Base-by-base conservation (phyloP, 352 stramenopile species). In the Pythium chondricola region DNA sequence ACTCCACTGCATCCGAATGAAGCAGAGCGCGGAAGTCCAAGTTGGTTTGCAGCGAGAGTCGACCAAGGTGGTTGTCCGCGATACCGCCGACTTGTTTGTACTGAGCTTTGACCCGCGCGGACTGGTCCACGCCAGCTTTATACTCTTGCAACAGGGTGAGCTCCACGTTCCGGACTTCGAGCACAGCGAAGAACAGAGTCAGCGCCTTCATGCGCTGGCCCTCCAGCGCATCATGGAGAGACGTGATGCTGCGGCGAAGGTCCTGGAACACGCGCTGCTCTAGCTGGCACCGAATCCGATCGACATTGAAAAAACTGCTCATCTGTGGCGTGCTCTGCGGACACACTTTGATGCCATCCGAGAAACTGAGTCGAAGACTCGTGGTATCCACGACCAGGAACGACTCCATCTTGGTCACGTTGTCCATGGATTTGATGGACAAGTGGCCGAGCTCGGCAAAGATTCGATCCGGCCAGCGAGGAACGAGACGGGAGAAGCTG, bases 61-160 rank as follows among this genome's bases (percentile, higher is more conserved):
- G 59, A 0, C 73, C 73, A 2, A 77, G 31, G 40, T 87, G 73
- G 44, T 87, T 87, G 45, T 87, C 73, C 3, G 69, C 63, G 2
- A 85, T 71, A n/a, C 67, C 41, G 6, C 60, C 75, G 30, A 78
- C 56, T 29, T 83, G 69, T n/a, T 75, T 75, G 5, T 85, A 58
- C 33, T 83, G 56, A 16, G 43, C 69, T 32, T 87, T 87, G 14
- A 67, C 45, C 5, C 41, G 55, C n/a, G 61, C 42, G 5, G 22
- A 14, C 14, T 30, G 2, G 26, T 26, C n/a, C n/a, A 5, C 43
- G 55, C 39, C 38, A 13, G 29, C 29, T 33, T 33, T 33, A 10
- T 14, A 11, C 10, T 52, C 43, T 5, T 48, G 29, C 2, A 76
- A 47, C 6, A 87, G 38, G 17, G 71, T 83, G 32, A 84, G 62